Conservation (phyloP, 495 filamentous ascomycete genomes). For the Durotheca rogersii region DNA sequence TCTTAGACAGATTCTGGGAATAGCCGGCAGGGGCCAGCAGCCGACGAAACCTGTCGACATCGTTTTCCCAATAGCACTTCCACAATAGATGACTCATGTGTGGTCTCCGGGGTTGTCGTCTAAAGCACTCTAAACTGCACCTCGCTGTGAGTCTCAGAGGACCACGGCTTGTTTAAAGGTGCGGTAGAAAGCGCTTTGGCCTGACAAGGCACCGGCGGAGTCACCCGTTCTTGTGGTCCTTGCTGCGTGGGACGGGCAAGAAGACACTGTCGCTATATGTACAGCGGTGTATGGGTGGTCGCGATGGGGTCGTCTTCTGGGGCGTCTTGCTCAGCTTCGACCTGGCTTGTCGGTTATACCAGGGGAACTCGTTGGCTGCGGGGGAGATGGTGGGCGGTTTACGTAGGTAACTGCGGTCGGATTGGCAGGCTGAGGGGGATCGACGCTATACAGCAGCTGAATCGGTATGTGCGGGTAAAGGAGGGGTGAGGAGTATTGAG, state of each 20-base stretch:
- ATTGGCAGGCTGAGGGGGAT: too few relatives aligned
- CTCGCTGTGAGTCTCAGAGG: conserved; percentile 80
- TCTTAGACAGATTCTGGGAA: conserved; percentile 50
- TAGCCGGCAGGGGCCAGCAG: conserved; percentile 68
- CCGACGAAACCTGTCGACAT: conserved; percentile 86
- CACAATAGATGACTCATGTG: conserved; percentile 97
- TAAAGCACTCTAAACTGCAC: conserved; percentile 68
- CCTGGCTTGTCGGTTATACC: too few relatives aligned
- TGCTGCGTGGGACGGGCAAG: neutral
- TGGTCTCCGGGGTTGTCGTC: conserved; percentile 46
- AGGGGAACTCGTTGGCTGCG: too few relatives aligned
- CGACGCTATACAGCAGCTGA: too few relatives aligned
- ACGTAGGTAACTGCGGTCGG: too few relatives aligned
- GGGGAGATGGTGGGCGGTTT: too few relatives aligned
- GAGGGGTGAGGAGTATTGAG: too few relatives aligned
- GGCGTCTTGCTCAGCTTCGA: too few relatives aligned
- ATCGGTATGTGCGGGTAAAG: too few relatives aligned
- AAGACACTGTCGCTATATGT: neutral
- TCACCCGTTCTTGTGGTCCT: too few relatives aligned
- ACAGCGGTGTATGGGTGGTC: neutral
- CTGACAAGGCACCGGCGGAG: conserved; percentile 9
- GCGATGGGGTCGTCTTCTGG: neutral
- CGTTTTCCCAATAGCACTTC: conserved; percentile 93
- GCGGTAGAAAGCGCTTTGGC: conserved; percentile 45
- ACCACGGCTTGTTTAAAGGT: conserved; percentile 86